These are phyloP conservation scores for Penicillium sp. DNA, from an alignment of 2,329 filamentous ascomycete species.

Conservation along the genomic window DNA sequence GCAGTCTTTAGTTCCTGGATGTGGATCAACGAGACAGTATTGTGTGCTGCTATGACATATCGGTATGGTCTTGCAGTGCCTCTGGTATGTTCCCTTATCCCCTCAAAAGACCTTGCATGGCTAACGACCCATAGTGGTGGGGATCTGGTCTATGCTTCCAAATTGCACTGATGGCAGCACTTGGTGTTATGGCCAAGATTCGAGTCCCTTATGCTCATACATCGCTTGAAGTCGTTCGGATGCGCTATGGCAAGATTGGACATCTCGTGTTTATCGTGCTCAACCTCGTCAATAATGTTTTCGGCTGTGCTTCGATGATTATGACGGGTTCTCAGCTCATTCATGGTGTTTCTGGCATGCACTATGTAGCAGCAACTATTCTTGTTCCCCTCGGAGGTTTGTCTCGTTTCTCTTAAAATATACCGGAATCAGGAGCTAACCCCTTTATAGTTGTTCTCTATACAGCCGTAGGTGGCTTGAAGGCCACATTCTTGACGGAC, in stretches of 20 bases:
- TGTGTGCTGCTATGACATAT: slow-evolving; percentile 37
- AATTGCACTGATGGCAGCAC: slow-evolving; percentile 52
- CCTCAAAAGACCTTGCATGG: neutral
- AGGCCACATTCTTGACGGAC: slow-evolving; percentile 53
- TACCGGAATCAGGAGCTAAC: neutral
- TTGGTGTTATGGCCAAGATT: slow-evolving; percentile 52
- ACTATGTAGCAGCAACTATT: slow-evolving; percentile 49
- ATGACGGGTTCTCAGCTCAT: slow-evolving; percentile 48
- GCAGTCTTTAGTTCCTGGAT: slow-evolving; percentile 44
- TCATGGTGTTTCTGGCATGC: slow-evolving; percentile 50
- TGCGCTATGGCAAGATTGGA: slow-evolving; percentile 48
- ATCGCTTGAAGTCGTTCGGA: slow-evolving; percentile 51
- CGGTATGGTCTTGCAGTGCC: slow-evolving; percentile 38
- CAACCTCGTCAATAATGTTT: slow-evolving; percentile 47
- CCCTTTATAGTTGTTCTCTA: slow-evolving; percentile 45
- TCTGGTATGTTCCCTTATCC: slow-evolving; percentile 24
- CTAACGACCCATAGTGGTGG: slow-evolving; percentile 33
- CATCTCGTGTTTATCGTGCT: slow-evolving; percentile 46
- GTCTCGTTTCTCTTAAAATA: slow-evolving; percentile 2
- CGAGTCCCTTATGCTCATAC: slow-evolving; percentile 54
- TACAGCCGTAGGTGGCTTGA: slow-evolving; percentile 51
- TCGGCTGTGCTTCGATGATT: slow-evolving; percentile 50
- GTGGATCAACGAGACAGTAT: slow-evolving; percentile 42
- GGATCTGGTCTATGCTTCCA: slow-evolving; percentile 47
- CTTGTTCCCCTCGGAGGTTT: slow-evolving; percentile 49